Evolutionary conservation across 1,284 basidiomycete genomes (phyloP), one percentile per base, ranked within the genome.

Genomic region (Moniliella sp.): DNA sequence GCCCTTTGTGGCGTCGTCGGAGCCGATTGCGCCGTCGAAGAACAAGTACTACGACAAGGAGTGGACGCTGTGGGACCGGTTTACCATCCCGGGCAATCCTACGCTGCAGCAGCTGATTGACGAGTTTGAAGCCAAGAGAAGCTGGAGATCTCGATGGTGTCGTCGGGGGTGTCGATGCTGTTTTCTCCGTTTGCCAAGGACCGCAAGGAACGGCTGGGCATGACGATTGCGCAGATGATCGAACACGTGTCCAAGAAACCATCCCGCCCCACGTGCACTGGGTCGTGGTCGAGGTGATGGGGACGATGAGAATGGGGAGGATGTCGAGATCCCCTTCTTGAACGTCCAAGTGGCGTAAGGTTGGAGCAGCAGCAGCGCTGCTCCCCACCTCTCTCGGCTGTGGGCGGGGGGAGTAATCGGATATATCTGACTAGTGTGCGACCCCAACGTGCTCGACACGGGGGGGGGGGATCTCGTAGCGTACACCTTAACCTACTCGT

Each of bases 1-100:
- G 36, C 91, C 91, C 2, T 97, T 97, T 75, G 93, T 97, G 57
- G 91, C 84, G 15, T 99, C 97, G 69, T 93, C 84, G 1, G 91
- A 99, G 57, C 91, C 91, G 13, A 83, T 99, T 44, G 76, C 75
- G 2, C 83, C 88, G n/a, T 42, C 43, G 17, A 48, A 48, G 41
- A 36, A 48, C 34, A 54, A 49, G 40, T 63, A 60, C 39, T 44
- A 56, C 39, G 27, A n/a, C 18, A 26, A 17, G 17, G 30, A 32
- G n/a, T 19, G 30, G 15, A 26, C 3, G 12, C 14, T 37, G 10
- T 34, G 25, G 14, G 25, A 84, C 63, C 75, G 86, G 36, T 84
- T 99, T 66, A 77, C 84, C 62, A 79, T 99, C 63, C 70, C 74
- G 48, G 72, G 75, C 51, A 76, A 99, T 62, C 78, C 84, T 5